Base-by-base conservation (phyloP, 768 basidiomycete genomes). In the Mycena olivaceomarginata region DNA sequence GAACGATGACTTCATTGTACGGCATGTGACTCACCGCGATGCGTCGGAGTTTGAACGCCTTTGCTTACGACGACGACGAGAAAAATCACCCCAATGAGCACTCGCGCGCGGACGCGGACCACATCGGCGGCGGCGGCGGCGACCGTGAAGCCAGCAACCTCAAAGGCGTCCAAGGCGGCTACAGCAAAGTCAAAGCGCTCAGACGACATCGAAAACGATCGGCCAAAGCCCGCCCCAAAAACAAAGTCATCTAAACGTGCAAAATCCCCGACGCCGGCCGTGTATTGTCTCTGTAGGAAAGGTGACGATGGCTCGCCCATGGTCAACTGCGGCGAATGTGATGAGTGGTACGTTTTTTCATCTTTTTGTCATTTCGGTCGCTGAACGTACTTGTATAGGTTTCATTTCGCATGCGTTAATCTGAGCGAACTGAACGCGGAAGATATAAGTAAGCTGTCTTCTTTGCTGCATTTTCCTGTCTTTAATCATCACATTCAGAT, bases 261-360 rank as follows among this genome's bases (percentile, higher is more conserved):
- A 81, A 45, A 85, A 84, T 65, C 67, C 0, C 20, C 68, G 37
- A 67, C 68, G 8, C 66, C 72, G 0, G 75, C 83, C 16, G 81
- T 86, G 9, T 88, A 90, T 79, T 97, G 96, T 86, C 85, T 90
- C 0, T 97, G 96, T 84, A 88, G 89, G 31, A 90, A 90, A 65
- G 90, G 90, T 51, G 94, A 96, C 83, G 94, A 96, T 86, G 95
- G 94, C 43, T 90, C 93, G 8, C 95, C 95, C 15, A 96, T 96
- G 95, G 93, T 97, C 65, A 86, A 86, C 46, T 97, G 96, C 82
- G 89, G 91, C 37, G 87, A 90, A 67, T 97, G 96, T 83, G 88
- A 86, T 37, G 93, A 93, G 77, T 96, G 96, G 96, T 94, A 79
- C 80, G 91, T 84, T 13, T 39, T 69, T 4, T 73, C 59, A 67